phyloP scores from a whole-genome alignment of 805 yeast species.

The Dipodascus geniculatus region DNA sequence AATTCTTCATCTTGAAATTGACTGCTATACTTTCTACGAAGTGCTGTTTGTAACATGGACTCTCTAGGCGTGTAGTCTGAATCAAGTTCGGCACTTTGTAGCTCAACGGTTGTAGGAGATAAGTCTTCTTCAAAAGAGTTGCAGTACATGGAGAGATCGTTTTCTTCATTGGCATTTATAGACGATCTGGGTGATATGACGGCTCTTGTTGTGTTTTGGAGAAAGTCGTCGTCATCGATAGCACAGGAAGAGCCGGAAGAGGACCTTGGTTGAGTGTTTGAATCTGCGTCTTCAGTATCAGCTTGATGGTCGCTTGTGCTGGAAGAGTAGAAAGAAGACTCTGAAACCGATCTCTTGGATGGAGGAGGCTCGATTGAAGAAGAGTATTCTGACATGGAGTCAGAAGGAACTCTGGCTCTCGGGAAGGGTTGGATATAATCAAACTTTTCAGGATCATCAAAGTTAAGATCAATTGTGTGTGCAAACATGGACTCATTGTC shows the following conservation, averaged over 20 bases:
- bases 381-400: not conserved
- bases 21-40: not conserved
- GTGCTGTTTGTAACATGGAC: not conserved
- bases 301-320: not conserved
- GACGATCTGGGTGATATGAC: not conserved
- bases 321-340: not conserved
- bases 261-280: not conserved
- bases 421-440: not conserved
- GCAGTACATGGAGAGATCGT: not conserved
- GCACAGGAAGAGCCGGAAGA: not conserved
- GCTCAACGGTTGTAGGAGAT: slow-evolving; percentile 1
- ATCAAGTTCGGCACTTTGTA: not conserved
- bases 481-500: not conserved
- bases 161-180: not conserved
- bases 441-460: not conserved
- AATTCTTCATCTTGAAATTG: not conserved
- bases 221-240: not conserved
- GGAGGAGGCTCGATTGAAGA: not conserved
- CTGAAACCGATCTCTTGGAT: not conserved
- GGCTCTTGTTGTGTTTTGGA: not conserved
- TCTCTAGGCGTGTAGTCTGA: not conserved
- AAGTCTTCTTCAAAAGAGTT: not conserved
- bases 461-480: not conserved
- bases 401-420: not conserved
- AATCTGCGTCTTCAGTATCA: not conserved